Evolutionary conservation across 2,329 filamentous ascomycete genomes (phyloP), one percentile per base, ranked within the genome.

Genomic region (Aureobasidium musti): DNA sequence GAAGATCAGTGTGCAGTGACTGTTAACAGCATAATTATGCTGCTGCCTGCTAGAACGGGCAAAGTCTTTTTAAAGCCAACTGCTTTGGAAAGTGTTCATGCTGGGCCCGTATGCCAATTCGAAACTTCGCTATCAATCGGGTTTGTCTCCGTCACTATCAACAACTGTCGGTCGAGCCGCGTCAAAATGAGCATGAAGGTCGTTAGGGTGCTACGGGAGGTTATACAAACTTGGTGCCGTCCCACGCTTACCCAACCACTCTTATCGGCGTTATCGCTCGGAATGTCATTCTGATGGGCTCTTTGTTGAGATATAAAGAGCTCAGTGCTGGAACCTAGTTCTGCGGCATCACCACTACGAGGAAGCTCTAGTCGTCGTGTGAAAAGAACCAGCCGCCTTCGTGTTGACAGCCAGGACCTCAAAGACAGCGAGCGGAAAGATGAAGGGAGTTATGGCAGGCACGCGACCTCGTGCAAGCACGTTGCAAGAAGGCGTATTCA

Each of bases 391-490:
- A 28, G 39, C 11, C 19, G 5, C 37, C 23, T 23, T 5, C 14
- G n/a, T 19, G 23, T 47, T 28, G 10, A 35, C 28, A 35, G 19
- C 56, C 5, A 33, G 41, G 7, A 26, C 26, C n/a, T 37, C 39
- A 14, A 21, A 19, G 17, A 26, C 28, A 45, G 39, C 56, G 37
- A 49, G 10, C 28, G 23, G 19, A 23, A 60, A 35, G 26, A 65
- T 65, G 61, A 26, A 47, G 14, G 61, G 49, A 47, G 26, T 65
- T 4, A 23, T 65, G 33, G 61, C 61, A 23, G 61, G 61, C 61
- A 53, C 30, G 33, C 47, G 67, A 33, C 50, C 67, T 49, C 49
- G 67, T 37, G 63, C 67, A 43, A 64, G 54, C 57, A 67, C 67
- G 19, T 57, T 68, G 57, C 14, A 41, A 45, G 67, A 67, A 23